Conservation (phyloP, 1,284 basidiomycete genomes). For the Rhizopogon hawkerae region DNA sequence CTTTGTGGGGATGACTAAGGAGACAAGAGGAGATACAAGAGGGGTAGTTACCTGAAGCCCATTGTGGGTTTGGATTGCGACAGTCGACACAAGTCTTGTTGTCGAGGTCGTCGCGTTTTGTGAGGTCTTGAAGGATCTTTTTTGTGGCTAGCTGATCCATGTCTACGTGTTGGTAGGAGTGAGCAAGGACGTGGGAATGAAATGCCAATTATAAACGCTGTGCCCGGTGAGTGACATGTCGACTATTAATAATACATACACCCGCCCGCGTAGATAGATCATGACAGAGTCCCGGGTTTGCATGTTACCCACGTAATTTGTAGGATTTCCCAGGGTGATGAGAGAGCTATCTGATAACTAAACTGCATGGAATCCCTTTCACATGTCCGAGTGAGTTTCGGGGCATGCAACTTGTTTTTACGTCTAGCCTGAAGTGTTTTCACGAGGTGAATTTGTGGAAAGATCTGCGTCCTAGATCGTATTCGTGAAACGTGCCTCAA, state of each 20-base stretch:
- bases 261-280: neutral
- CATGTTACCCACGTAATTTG: neutral
- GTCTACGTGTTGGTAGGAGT: neutral
- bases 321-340: neutral
- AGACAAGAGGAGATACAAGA: slow-evolving; percentile 2
- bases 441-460: neutral
- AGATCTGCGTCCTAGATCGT: neutral
- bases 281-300: neutral
- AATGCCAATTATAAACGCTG: neutral
- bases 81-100: slow-evolving; percentile 82
- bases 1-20: slow-evolving; percentile 15
- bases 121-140: slow-evolving; percentile 65
- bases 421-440: slow-evolving; percentile 3
- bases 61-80: slow-evolving; percentile 79
- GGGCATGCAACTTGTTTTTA: neutral
- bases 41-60: slow-evolving; percentile 65
- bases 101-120: slow-evolving; percentile 58
- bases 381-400: too few species aligned
- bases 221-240: neutral
- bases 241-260: too few species aligned
- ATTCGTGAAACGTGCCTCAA: slow-evolving; percentile 3
- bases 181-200: slow-evolving; percentile 4
- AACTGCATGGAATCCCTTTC: too few species aligned
- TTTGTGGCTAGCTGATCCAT: slow-evolving; percentile 59
- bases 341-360: neutral